Evolutionary conservation across 768 basidiomycete genomes (phyloP).

Genomic region (Austroboletus festivus): DNA sequence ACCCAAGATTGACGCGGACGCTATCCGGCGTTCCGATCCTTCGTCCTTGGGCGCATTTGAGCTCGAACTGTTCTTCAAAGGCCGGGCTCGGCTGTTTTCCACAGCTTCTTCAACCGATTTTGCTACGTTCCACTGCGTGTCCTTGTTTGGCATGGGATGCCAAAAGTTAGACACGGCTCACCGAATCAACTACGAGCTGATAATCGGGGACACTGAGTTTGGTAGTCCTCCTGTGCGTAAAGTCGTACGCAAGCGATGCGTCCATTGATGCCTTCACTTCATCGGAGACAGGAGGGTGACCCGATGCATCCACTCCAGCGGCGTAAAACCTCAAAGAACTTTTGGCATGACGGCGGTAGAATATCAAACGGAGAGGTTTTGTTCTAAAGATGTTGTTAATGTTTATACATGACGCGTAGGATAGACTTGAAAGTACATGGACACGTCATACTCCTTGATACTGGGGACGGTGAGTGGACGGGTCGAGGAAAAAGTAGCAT

Average conservation of each 20-base stretch:
- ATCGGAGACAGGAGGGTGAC: constrained; percentile 15
- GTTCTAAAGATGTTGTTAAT: constrained; percentile 11
- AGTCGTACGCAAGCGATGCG: constrained; percentile 37
- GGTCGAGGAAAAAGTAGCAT: constrained; percentile 20
- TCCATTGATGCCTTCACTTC: constrained; percentile 23
- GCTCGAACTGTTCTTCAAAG: background rate
- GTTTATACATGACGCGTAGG: background rate
- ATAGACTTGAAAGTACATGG: constrained; percentile 10
- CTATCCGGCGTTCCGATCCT: background rate
- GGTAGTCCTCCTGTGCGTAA: constrained; percentile 26
- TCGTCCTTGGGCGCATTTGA: background rate
- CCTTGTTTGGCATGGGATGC: background rate
- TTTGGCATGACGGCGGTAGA: constrained; percentile 53
- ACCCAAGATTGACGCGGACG: background rate
- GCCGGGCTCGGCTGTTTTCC: constrained; percentile 4
- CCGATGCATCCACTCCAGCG: constrained; percentile 36
- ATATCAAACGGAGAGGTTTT: constrained; percentile 35
- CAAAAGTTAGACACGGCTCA: constrained; percentile 12
- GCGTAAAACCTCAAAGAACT: constrained; percentile 65
- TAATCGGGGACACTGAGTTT: constrained; percentile 13
- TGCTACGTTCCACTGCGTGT: constrained; percentile 45
- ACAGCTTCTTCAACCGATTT: constrained; percentile 33
- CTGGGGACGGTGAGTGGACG: constrained; percentile 20
- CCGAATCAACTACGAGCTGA: constrained; percentile 42
- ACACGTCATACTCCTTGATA: constrained; percentile 32